Base-by-base conservation (phyloP, 2,329 filamentous ascomycete genomes). In the Alternaria postmessia region DNA sequence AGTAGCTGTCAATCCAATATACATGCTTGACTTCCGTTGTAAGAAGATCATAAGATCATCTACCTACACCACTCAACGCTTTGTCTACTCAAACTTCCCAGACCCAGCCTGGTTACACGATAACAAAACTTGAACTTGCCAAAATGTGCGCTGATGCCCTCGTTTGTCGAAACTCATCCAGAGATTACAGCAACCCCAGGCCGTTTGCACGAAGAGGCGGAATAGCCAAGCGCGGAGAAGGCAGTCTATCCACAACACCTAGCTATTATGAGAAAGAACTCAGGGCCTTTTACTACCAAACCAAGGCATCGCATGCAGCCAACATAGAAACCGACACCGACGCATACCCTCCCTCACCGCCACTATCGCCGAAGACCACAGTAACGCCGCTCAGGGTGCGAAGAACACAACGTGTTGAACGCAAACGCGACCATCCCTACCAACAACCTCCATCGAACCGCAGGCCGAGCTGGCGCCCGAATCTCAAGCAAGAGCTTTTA, bases 141-240 rank as follows among this genome's bases (percentile, higher is more conserved):
- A 3, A 48, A 34, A 48, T 48, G 46, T 22, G 20, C 30, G 32
- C 20, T 18, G 46, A 22, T 20, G 9, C 20, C 4, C 46, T 36
- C 18, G 30, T 24, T n/a, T 24, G 16, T 68, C 65, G 8, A 51
- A 7, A 4, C 55, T 63, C 18, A 4, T 72, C 67, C 54, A 51
- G 63, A 36, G 58, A 69, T 26, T 70, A 68, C 52, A 66, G 65
- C 20, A 64, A 65, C 6, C 64, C 64, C 14, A 59, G 66, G 39
- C 44, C 75, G n/a, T 71, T 70, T 44, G 64, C 61, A 32, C 60
- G 71, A 57, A 67, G 71, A 64, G 70, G 67, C 30, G 72, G 69
- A 20, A 57, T 74, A 44, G 70, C 71, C n/a, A 71, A 65, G n/a
- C 68, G 67, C 24, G 69, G 70, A 14, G 46, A 53, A 30, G 67